Evolutionary conservation across 108 stramenopile genomes (phyloP).

Genomic region (Cyclotella baltica): DNA sequence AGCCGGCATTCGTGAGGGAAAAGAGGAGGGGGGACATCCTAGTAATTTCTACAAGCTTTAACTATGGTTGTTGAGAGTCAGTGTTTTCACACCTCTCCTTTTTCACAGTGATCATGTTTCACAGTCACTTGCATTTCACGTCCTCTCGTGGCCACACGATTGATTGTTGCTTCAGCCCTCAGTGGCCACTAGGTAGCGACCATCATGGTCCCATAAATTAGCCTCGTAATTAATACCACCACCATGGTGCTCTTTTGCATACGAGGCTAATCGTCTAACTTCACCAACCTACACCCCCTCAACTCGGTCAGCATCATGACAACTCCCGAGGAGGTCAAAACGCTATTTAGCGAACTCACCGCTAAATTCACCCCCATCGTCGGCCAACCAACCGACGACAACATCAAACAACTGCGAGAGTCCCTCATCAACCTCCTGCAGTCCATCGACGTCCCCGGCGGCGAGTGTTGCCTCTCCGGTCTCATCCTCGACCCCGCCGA

Average conservation of each 20-base stretch:
- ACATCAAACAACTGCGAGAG: neutral
- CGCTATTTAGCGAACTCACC: neutral
- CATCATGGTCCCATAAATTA: neutral
- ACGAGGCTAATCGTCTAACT: neutral
- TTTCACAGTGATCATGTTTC: too few relatives aligned
- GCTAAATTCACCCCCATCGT: neutral
- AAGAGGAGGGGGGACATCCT: too few relatives aligned
- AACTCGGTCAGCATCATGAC: too few relatives aligned
- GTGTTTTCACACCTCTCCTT: too few relatives aligned
- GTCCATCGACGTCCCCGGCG: slow-evolving; percentile 4
- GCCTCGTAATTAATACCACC: neutral
- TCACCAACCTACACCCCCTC: neutral
- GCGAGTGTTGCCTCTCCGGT: neutral
- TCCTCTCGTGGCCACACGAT: too few relatives aligned
- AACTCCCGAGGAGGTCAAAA: neutral
- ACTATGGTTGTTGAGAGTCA: too few relatives aligned
- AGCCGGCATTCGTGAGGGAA: too few relatives aligned
- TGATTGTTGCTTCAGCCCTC: too few relatives aligned
- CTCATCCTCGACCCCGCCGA: slow-evolving; percentile 6
- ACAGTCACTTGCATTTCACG: too few relatives aligned
- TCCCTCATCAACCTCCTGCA: neutral
- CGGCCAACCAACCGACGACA: slow-evolving; percentile 8
- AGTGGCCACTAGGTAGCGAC: neutral
- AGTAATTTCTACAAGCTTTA: too few relatives aligned
- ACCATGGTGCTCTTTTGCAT: neutral